These are phyloP conservation scores for Podila epigama DNA, from an alignment of 192 early-diverging fungal genomes.

Conservation along the genomic window DNA sequence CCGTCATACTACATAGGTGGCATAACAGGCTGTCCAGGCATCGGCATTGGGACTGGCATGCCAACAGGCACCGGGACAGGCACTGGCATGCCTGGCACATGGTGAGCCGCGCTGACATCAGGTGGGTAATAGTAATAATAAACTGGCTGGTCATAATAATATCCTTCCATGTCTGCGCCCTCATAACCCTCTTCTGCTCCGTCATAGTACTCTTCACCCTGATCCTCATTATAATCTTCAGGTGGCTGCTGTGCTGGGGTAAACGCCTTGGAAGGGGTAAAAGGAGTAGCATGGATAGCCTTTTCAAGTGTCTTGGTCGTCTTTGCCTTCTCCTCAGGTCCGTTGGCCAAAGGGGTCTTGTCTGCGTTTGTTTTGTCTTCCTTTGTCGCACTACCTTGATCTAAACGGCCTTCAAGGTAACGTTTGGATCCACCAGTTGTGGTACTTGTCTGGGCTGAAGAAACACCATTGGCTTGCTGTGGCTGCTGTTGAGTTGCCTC, in stretches of 20 bases:
- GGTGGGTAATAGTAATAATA: slow-evolving; percentile 47
- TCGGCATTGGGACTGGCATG: slow-evolving; percentile 21
- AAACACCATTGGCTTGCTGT: background rate
- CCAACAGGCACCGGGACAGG: slow-evolving; percentile 30
- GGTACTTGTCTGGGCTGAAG: background rate
- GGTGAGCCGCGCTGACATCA: background rate
- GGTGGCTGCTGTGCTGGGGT: background rate
- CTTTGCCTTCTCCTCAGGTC: too few species aligned
- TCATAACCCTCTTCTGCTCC: background rate
- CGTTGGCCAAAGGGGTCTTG: too few species aligned
- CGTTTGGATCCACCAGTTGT: slow-evolving; percentile 5
- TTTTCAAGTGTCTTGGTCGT: slow-evolving; percentile 13
- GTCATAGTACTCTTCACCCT: slow-evolving; percentile 30
- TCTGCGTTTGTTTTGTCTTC: background rate
- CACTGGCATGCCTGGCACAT: slow-evolving; percentile 24
- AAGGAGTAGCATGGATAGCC: slow-evolving; percentile 42
- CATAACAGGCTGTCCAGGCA: slow-evolving; percentile 37
- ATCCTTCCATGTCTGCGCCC: slow-evolving; percentile 12
- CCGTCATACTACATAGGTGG: slow-evolving; percentile 36
- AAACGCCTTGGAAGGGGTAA: slow-evolving; percentile 23
- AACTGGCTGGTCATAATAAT: slow-evolving; percentile 45
- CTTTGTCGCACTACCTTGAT: background rate
- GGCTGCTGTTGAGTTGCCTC: background rate
- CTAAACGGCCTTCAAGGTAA: background rate
- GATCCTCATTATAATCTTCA: background rate